Evolutionary conservation across 257 asterid genomes (phyloP).

Genomic region (Misopates orontium): DNA sequence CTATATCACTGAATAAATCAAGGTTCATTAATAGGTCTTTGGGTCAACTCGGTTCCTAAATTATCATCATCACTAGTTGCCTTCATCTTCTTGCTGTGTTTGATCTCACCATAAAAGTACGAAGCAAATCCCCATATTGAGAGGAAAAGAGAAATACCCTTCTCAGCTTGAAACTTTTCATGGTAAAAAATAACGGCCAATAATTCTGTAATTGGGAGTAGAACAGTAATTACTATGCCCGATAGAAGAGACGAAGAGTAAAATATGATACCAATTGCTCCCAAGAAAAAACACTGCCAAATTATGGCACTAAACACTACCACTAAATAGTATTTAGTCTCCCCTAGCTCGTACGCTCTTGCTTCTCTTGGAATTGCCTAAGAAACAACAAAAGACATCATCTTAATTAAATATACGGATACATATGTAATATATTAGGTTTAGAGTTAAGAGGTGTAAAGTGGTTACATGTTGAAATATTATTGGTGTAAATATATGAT

Average conservation of each 20-base stretch:
- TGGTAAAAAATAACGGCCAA: constrained; percentile 37
- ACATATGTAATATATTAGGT: too few relatives aligned
- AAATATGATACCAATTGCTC: constrained; percentile 41
- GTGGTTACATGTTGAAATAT: too few relatives aligned
- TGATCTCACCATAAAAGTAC: constrained; percentile 37
- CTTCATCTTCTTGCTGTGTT: constrained; percentile 7
- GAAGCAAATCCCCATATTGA: constrained; percentile 51
- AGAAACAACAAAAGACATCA: neutral
- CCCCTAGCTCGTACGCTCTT: constrained; percentile 38
- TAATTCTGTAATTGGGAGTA: constrained; percentile 33
- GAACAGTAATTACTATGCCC: constrained; percentile 30
- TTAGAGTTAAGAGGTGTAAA: too few relatives aligned
- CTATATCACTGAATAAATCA: too few relatives aligned
- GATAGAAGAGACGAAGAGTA: constrained; percentile 45
- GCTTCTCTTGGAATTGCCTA: constrained; percentile 51
- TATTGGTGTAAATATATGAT: too few relatives aligned
- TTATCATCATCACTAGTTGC: neutral
- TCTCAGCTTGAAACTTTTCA: constrained; percentile 41
- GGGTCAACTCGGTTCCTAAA: constrained; percentile 7
- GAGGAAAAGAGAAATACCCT: constrained; percentile 41
- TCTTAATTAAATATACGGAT: neutral
- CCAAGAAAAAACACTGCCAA: constrained; percentile 45
- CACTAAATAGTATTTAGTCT: constrained; percentile 40
- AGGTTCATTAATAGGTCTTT: neutral
- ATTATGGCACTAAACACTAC: constrained; percentile 32